phyloP scores from a whole-genome alignment of 768 basidiomycete genomes.

The Kwoniella bestiolae region DNA sequence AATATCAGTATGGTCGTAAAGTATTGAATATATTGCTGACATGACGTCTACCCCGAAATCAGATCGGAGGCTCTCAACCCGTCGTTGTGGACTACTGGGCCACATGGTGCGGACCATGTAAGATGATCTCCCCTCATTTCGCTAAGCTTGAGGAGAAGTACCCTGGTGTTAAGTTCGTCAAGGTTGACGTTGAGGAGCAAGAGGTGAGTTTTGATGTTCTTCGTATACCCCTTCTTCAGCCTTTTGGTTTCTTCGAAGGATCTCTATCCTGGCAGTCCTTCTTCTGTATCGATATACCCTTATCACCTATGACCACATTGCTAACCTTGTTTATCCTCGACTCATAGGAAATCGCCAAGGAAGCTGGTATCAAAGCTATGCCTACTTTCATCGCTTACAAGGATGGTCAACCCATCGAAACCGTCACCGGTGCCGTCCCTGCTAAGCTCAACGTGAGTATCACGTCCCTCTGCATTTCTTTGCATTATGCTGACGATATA shows the following conservation, averaged over 20 bases:
- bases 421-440: conserved; percentile 56
- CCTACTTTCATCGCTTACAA: conserved; percentile 59
- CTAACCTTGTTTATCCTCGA: too few relatives aligned
- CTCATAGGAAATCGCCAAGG: conserved; percentile 56
- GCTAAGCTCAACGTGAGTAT: conserved; percentile 53
- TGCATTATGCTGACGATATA: neutral
- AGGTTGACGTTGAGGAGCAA: conserved; percentile 59
- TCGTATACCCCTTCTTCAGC: neutral
- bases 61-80: conserved; percentile 47
- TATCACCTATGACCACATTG: neutral
- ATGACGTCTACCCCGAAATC: too few relatives aligned
- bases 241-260: neutral
- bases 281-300: too few relatives aligned
- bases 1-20: neutral
- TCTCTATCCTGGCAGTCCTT: too few relatives aligned
- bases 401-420: conserved; percentile 55
- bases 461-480: too few relatives aligned
- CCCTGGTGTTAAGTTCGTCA: conserved; percentile 55
- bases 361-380: conserved; percentile 57
- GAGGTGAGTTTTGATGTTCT: conserved; percentile 38
- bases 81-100: conserved; percentile 57
- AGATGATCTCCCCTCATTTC: conserved; percentile 58
- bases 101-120: conserved; percentile 57
- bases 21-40: neutral
- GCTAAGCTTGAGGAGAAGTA: conserved; percentile 53